phyloP scores from a whole-genome alignment of 1,284 basidiomycete genomes.

The Trametes hirsuta region DNA sequence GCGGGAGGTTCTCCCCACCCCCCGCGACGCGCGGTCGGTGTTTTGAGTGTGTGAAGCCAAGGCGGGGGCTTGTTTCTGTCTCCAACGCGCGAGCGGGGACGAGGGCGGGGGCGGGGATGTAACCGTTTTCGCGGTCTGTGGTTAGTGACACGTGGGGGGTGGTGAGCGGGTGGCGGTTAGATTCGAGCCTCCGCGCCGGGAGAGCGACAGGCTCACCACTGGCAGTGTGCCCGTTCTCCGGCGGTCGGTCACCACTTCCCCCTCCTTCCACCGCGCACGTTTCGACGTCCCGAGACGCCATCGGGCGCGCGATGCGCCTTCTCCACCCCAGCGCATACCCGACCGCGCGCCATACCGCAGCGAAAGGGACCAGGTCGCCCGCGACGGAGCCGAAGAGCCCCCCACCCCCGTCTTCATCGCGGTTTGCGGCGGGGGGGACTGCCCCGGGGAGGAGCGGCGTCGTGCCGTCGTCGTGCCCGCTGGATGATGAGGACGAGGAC shows the following conservation, averaged over 20 bases:
- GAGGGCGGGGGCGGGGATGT: no score
- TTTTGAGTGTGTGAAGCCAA: constrained; percentile 33
- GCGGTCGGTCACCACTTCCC: constrained; percentile 27
- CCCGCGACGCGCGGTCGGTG: constrained; percentile 42
- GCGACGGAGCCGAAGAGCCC: constrained; percentile 29
- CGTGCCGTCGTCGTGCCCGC: constrained; percentile 18
- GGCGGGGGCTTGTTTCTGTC: constrained; percentile 2
- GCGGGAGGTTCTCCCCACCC: constrained; percentile 49
- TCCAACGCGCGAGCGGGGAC: no score
- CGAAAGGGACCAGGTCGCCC: constrained; percentile 37
- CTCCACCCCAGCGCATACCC: constrained; percentile 15
- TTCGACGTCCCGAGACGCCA: constrained; percentile 8
- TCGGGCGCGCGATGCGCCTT: background rate
- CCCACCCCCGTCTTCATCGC: background rate
- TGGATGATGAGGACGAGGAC: constrained; percentile 11
- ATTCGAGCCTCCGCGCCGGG: no score
- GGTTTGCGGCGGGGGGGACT: background rate
- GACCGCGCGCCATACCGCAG: constrained; percentile 10
- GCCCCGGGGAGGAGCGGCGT: constrained; percentile 31
- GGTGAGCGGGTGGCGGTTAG: no score
- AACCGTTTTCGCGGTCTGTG: no score
- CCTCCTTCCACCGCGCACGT: constrained; percentile 1
- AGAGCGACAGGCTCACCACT: background rate
- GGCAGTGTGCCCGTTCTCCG: constrained; percentile 32
- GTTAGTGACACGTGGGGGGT: no score